Evolutionary conservation across 805 yeast species (phyloP), one percentile per base, ranked within the genome.

Genomic region (Ogataea trehalophila): DNA sequence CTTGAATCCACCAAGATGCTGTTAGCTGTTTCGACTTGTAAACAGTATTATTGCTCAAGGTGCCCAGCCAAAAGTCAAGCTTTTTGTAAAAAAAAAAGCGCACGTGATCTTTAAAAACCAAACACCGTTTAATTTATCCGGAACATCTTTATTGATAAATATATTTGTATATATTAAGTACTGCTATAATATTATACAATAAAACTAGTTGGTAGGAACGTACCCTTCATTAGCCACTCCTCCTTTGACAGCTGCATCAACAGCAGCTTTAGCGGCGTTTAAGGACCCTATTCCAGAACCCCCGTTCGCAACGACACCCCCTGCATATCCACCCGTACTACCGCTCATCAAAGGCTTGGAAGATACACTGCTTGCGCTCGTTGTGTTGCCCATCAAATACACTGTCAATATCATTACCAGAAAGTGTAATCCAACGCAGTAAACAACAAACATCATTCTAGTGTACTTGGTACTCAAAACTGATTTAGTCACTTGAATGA

Each of bases 391-490:
- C 66, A 81, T 73, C 17, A 79, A 72, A 52, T 78, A 77, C 44
- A 83, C 67, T 41, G 81, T 76, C 61, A 84, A 73, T 50, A 80
- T 58, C 80, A 87, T 76, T 33, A 90, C 85, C 33, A 89, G 65
- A 14, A 81, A 70, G 66, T 91, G 97, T 49, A 92, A 68, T 6
- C 86, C 85, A 13, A 80, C 57, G 59, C 95, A 86, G 63, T 91
- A 91, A 4, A 73, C 71, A 41, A 88, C 73, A 64, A 89, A 88
- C 39, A 85, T 61, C 73, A 83, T 76, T 57, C 97, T 69, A 8
- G 91, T 81, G 15, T 80, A 67, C 53, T 85, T 75, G 44, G 87
- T 87, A 16, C 91, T 84, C 48, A 90, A 69, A n/a, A 90, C 77
- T 0, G 86, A 77, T 54, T 87, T 74, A 1, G 95, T 84, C 51